Evolutionary conservation across 495 filamentous ascomycete genomes (phyloP), one percentile per base, ranked within the genome.

Genomic region (Terfezia boudieri): DNA sequence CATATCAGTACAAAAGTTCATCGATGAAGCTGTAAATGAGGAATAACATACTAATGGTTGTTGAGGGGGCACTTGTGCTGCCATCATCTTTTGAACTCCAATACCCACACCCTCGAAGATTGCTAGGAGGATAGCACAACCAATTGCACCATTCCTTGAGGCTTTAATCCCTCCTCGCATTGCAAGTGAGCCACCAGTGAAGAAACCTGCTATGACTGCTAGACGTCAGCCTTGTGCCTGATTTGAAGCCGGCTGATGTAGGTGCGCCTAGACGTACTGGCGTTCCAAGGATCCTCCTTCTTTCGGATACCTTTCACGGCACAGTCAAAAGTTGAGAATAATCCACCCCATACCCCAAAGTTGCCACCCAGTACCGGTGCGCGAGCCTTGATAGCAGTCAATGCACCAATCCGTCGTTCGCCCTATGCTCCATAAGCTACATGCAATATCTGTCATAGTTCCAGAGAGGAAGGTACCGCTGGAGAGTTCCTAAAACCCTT

Each of bases 51-150:
- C 41, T 46, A 46, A 14, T 46, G 12, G 41, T 46, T 20, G 14
- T 46, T 14, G 14, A 14, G 41, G 41, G 14, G 12, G 41, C 14
- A 14, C 17, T 46, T 46, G 41, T 46, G 88, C 83, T 7, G 92
- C 88, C 75, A 95, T 83, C 82, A 95, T 88, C 63, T 87, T 80
- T 69, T 94, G 85, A 73, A 96, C 86, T 12, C 84, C 90, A 63
- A 98, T 96, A 58, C 92, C 89, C 46, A 95, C 90, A 58, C 90
- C 90, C 69, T 98, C 90, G 58, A 98, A 96, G 49, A 98, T 89
- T 9, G 82, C 90, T 16, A 98, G 74, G 64, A 98, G 74, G 54
- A 92, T 83, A 46, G 86, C 90, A 66, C 90, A 95, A 62, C 86
- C 86, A 56, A 98, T 96, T 43, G 92, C 90, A 37, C 84, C 85